These are phyloP conservation scores for Fusarium papillatum DNA, from an alignment of 2,329 filamentous ascomycete genomes.

Conservation along the genomic window DNA sequence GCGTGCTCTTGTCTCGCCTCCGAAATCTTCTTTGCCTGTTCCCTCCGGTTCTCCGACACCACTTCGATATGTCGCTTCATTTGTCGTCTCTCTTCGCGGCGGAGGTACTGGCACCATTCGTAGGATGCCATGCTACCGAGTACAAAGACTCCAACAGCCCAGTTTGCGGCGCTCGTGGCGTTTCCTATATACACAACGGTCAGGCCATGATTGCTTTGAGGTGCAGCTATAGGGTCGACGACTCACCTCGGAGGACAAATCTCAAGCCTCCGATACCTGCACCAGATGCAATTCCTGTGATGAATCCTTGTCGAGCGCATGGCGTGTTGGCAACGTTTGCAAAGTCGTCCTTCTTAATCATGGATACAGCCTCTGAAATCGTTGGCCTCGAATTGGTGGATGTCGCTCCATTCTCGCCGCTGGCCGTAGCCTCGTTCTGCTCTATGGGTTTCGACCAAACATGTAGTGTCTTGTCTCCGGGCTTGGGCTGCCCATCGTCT, in stretches of 20 bases:
- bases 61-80: conserved; percentile 89
- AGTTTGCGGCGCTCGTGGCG: conserved; percentile 75
- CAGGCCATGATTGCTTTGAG: conserved; percentile 12
- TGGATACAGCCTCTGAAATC: conserved; percentile 73
- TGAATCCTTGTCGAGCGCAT: conserved; percentile 85
- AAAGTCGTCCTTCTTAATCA: conserved; percentile 78
- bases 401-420: conserved; percentile 34
- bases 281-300: conserved; percentile 86
- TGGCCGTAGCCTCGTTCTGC: conserved; percentile 34
- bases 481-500: conserved; percentile 42
- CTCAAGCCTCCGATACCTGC: conserved; percentile 81
- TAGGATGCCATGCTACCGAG: conserved; percentile 79
- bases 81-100: conserved; percentile 81
- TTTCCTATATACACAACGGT: conserved; percentile 47
- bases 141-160: conserved; percentile 85
- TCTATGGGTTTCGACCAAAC: conserved; percentile 54
- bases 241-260: conserved; percentile 81
- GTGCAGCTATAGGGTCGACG: conserved; percentile 39
- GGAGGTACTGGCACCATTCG: conserved; percentile 85
- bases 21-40: conserved; percentile 59
- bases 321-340: conserved; percentile 81
- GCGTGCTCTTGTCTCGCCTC: conserved; percentile 54
- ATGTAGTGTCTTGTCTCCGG: conserved; percentile 50
- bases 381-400: conserved; percentile 50
- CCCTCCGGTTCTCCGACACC: conserved; percentile 64